Percentiles rank a stretch among this genome's conserved stretches.
These are phyloP conservation scores for Aaosphaeria pasadenensis DNA, from an alignment of 2,329 filamentous ascomycete species.

Conservation along the genomic window DNA sequence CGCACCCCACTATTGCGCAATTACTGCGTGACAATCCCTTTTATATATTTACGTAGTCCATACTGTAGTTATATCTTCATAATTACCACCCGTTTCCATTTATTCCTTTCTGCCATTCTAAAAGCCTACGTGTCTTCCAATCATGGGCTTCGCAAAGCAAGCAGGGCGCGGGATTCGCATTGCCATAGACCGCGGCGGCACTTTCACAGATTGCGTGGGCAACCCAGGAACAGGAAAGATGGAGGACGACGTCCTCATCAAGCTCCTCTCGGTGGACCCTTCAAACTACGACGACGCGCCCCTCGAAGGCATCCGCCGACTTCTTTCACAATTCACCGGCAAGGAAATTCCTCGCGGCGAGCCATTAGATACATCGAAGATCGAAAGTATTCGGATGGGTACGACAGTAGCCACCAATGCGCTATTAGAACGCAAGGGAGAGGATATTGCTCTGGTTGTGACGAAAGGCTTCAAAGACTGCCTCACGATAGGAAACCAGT, in stretches of 20 bases:
- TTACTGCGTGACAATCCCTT: neutral
- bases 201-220: constrained; percentile 89
- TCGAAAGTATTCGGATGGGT: constrained; percentile 92
- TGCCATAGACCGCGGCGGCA: constrained; percentile 77
- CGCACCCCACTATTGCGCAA: neutral
- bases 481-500: constrained; percentile 86
- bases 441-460: constrained; percentile 81
- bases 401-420: constrained; percentile 95
- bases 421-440: constrained; percentile 83
- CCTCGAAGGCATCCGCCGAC: constrained; percentile 82
- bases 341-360: constrained; percentile 76
- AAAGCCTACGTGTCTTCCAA: constrained; percentile 2
- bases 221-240: constrained; percentile 68
- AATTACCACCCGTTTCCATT: neutral
- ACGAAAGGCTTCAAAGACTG: constrained; percentile 88
- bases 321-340: constrained; percentile 74
- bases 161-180: constrained; percentile 63
- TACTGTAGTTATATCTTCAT: neutral
- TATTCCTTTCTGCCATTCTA: neutral
- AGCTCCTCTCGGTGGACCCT: constrained; percentile 86
- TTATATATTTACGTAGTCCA: neutral
- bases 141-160: constrained; percentile 25
- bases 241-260: constrained; percentile 76
- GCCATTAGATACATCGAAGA: constrained; percentile 74
- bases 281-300: constrained; percentile 89